Evolutionary conservation across 805 yeast genomes (phyloP).

Genomic region (Wickerhamomyces rabaulensis): DNA sequence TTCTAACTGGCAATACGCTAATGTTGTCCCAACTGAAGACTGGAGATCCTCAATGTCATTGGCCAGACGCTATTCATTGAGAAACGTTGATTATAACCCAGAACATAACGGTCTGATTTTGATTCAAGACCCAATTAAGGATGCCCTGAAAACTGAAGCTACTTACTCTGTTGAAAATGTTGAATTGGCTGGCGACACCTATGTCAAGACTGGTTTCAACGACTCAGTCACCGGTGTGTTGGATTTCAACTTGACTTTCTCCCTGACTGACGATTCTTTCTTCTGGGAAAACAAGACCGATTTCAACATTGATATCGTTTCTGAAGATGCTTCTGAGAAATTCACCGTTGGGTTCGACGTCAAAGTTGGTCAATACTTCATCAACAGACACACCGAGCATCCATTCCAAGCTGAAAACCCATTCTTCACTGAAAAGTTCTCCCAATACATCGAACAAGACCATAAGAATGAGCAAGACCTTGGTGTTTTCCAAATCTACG

Average conservation of each 20-base stretch:
- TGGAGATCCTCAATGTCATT: conserved; percentile 34
- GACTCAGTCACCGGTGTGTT: conserved; percentile 17
- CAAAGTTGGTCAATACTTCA: conserved; percentile 19
- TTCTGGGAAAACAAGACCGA: conserved; percentile 3
- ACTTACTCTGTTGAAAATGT: background rate
- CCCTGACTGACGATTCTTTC: conserved; percentile 10
- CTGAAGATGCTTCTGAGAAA: conserved; percentile 17
- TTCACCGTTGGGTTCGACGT: conserved; percentile 25
- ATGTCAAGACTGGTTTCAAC: conserved; percentile 1
- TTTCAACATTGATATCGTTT: conserved; percentile 16
- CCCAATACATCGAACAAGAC: conserved; percentile 22
- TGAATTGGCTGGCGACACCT: background rate
- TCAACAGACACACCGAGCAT: conserved; percentile 23
- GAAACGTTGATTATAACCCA: conserved; percentile 22
- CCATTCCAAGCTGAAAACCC: conserved; percentile 21
- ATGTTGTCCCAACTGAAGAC: conserved; percentile 29
- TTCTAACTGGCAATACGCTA: conserved; percentile 37
- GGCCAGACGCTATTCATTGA: conserved; percentile 26
- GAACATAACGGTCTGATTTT: conserved; percentile 19
- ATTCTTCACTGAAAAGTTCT: conserved; percentile 23
- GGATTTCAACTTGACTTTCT: conserved; percentile 23
- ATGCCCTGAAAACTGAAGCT: conserved; percentile 1
- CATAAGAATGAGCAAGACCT: conserved; percentile 11
- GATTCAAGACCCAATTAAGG: conserved; percentile 23
- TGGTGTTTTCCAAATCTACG: conserved; percentile 22